These are phyloP conservation scores for Boechera divaricarpa DNA, from an alignment of 345 rosid species.

Conservation along the genomic window DNA sequence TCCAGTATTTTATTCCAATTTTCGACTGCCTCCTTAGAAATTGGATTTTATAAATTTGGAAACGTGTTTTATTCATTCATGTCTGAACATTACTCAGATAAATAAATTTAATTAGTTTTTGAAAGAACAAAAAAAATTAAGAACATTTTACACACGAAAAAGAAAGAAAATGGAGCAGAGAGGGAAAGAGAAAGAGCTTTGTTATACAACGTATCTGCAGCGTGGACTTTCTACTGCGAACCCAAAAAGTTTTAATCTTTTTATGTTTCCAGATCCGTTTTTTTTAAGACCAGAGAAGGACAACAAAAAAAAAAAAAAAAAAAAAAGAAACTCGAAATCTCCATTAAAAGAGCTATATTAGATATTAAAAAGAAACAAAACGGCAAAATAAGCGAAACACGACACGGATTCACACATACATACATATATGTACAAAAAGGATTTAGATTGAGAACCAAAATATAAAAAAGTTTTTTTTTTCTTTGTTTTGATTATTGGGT, in stretches of 20 bases:
- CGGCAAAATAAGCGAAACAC: conserved; percentile 41
- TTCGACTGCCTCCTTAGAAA: not conserved
- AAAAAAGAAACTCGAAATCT: conserved; percentile 12
- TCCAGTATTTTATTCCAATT: not conserved
- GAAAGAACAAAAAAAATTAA: not conserved
- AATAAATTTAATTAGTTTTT: not conserved
- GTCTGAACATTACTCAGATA: conserved; percentile 4
- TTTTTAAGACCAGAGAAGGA: not conserved
- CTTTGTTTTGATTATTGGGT: conserved; percentile 38
- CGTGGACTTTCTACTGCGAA: conserved; percentile 45
- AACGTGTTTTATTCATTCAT: not conserved
- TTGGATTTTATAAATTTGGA: not conserved
- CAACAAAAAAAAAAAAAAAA: not conserved
- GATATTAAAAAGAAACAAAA: conserved; percentile 28
- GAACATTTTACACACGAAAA: not conserved
- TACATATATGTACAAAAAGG: conserved; percentile 43
- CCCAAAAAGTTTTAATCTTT: conserved; percentile 22
- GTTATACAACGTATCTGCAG: conserved; percentile 33
- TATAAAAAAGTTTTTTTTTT: not conserved
- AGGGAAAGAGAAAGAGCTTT: conserved; percentile 12
- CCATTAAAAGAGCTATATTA: conserved; percentile 16
- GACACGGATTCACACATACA: conserved; percentile 45
- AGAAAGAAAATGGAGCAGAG: not conserved
- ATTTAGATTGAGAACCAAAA: not conserved
- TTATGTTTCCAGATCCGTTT: conserved; percentile 36